Percentiles rank a stretch among this genome's conserved stretches.
Conservation (phyloP, 805 yeast species). For the Komagataella phaffii region DNA sequence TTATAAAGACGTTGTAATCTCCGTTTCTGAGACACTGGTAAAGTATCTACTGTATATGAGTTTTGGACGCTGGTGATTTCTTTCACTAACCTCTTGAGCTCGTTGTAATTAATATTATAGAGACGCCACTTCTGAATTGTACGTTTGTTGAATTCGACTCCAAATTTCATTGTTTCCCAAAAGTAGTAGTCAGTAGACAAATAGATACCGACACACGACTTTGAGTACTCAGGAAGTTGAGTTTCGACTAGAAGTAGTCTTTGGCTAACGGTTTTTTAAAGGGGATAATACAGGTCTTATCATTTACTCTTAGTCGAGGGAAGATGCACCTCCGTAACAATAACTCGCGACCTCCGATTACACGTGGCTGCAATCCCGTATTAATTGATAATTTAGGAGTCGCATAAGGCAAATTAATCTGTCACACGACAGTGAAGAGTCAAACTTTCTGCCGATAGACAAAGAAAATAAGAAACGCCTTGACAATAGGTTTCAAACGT, state of each 20-base stretch:
- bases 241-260: background rate
- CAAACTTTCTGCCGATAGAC: too few relatives aligned
- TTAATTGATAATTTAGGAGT: background rate
- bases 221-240: background rate
- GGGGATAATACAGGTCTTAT: background rate
- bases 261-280: background rate
- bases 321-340: background rate
- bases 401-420: background rate
- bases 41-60: background rate
- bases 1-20: conserved; percentile 20
- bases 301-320: background rate
- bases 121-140: conserved; percentile 84
- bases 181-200: background rate
- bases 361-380: background rate
- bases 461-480: background rate
- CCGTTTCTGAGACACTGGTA: conserved; percentile 1
- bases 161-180: conserved; percentile 62
- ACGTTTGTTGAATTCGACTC: conserved; percentile 56
- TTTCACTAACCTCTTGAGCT: conserved; percentile 53
- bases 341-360: background rate
- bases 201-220: background rate
- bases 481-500: too few relatives aligned
- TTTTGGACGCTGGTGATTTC: conserved; percentile 28
- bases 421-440: background rate
- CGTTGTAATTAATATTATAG: conserved; percentile 75